A percentile compares a stretch with the other conserved stretches of the same genome.
phyloP scores from a whole-genome alignment of 1,284 basidiomycete species.

The Porogramme epimiltina region DNA sequence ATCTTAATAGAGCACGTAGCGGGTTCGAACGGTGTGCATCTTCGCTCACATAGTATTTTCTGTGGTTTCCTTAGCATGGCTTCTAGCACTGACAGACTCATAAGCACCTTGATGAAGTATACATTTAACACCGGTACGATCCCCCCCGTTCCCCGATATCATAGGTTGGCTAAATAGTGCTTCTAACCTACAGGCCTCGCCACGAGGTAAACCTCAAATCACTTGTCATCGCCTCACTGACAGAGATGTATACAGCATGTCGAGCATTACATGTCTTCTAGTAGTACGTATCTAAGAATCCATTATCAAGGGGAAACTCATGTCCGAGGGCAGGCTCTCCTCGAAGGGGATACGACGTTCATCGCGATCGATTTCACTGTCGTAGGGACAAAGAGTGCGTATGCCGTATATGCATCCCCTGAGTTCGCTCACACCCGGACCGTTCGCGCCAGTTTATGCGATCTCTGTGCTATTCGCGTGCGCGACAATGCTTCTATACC shows the following conservation, averaged over 20 bases:
- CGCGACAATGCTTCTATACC: neutral
- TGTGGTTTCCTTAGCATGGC: too few species aligned
- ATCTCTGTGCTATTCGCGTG: neutral
- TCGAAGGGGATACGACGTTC: neutral
- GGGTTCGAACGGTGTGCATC: neutral
- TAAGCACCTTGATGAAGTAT: neutral
- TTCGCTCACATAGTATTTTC: too few species aligned
- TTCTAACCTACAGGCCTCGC: too few species aligned
- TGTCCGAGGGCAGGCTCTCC: neutral
- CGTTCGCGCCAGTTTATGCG: neutral
- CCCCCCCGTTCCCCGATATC: too few species aligned
- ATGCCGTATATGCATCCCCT: neutral
- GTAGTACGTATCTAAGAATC: neutral
- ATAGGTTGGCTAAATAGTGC: too few species aligned
- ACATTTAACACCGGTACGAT: neutral
- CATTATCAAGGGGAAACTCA: neutral
- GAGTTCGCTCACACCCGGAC: too few species aligned
- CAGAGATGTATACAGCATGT: neutral
- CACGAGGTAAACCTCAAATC: neutral
- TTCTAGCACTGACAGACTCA: neutral
- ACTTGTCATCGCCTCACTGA: too few species aligned
- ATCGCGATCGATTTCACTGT: neutral
- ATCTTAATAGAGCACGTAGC: neutral
- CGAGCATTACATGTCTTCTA: neutral
- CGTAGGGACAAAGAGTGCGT: neutral